Conservation (phyloP, 495 filamentous ascomycete species). For the Cercophora samala region DNA sequence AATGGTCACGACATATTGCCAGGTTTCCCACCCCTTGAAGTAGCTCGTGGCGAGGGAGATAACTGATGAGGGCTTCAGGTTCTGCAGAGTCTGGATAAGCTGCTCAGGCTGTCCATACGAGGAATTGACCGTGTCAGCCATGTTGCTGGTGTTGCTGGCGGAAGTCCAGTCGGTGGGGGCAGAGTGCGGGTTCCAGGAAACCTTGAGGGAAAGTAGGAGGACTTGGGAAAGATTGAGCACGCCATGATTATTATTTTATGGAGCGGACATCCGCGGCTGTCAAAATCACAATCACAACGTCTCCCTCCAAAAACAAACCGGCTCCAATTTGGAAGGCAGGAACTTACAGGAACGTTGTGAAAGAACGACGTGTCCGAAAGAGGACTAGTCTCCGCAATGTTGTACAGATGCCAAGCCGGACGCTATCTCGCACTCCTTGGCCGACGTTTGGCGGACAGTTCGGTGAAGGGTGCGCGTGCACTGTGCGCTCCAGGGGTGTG, state of each 20-base stretch:
- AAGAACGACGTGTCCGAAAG: background rate
- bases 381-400: slow-evolving; percentile 23
- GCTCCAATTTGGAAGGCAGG: background rate
- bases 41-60: background rate
- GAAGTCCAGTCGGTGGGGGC: background rate
- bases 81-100: background rate
- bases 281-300: background rate
- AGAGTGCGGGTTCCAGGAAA: background rate
- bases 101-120: background rate
- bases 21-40: slow-evolving; percentile 3
- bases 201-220: background rate
- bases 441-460: background rate
- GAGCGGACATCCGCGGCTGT: background rate
- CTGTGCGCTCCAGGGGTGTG: background rate
- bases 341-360: background rate
- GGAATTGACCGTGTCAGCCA: slow-evolving; percentile 7
- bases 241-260: background rate
- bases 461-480: background rate
- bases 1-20: slow-evolving; percentile 22
- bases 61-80: background rate
- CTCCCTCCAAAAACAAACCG: background rate
- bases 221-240: background rate
- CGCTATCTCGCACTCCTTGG: background rate
- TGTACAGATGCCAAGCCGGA: background rate
- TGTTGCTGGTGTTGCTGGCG: background rate